Percentiles rank a stretch among this genome's conserved stretches.
Conservation (phyloP, 352 stramenopile genomes). For the Phytophthora crassamura region DNA sequence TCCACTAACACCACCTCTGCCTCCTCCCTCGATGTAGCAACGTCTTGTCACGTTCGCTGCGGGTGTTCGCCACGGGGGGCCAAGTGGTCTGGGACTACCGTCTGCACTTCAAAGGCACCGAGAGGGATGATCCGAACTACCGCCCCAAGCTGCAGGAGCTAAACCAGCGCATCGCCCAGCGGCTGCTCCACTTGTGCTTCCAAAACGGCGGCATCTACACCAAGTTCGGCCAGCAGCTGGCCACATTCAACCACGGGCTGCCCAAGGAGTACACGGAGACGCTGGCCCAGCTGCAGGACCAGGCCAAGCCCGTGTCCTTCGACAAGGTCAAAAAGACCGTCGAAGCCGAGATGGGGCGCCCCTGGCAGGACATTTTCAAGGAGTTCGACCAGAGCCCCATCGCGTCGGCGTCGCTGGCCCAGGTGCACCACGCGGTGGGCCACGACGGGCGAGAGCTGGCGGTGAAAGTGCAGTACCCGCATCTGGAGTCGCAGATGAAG, state of each 20-base stretch:
- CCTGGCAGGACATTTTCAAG: slow-evolving; percentile 89
- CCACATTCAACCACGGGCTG: slow-evolving; percentile 96
- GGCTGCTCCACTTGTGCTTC: slow-evolving; percentile 92
- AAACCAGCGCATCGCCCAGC: slow-evolving; percentile 86
- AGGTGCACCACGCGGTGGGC: slow-evolving; percentile 95
- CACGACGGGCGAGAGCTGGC: slow-evolving; percentile 90
- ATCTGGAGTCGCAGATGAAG: slow-evolving; percentile 82
- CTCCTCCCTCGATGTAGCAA: slow-evolving; percentile 39
- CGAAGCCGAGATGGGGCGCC: slow-evolving; percentile 64
- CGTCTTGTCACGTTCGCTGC: slow-evolving; percentile 66
- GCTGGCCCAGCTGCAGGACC: slow-evolving; percentile 92
- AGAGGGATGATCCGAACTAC: slow-evolving; percentile 60
- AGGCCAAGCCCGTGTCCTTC: slow-evolving; percentile 82
- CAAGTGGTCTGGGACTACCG: slow-evolving; percentile 63
- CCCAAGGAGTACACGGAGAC: slow-evolving; percentile 94
- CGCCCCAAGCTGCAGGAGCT: slow-evolving; percentile 59
- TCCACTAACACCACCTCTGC: neutral
- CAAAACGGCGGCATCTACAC: slow-evolving; percentile 97
- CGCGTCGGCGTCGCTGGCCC: slow-evolving; percentile 95
- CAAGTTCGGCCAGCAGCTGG: slow-evolving; percentile 97
- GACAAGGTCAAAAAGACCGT: slow-evolving; percentile 53
- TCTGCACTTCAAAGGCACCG: slow-evolving; percentile 51
- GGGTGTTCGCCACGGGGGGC: slow-evolving; percentile 58
- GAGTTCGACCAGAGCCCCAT: slow-evolving; percentile 94
- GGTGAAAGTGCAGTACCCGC: slow-evolving; percentile 96